Evolutionary conservation across 2,329 filamentous ascomycete species (phyloP), one percentile per base, ranked within the genome.

Genomic region (Stachybotrys elegans): DNA sequence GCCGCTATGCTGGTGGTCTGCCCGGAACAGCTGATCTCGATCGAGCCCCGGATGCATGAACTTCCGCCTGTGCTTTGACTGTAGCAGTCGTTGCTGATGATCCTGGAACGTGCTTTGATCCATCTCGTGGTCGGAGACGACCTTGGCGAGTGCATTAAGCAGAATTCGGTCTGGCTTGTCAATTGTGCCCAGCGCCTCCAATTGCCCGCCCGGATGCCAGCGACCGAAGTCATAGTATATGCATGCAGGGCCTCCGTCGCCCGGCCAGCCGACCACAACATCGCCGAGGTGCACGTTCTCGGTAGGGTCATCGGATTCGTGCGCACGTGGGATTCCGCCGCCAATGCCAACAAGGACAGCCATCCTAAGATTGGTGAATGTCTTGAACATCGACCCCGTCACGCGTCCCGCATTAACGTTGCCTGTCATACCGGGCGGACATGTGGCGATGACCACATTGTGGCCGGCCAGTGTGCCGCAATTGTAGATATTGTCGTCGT

Each of bases 401-500:
- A 39, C 22, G 6, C 19, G 36, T 9, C 36, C 36, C 14, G 36
- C 36, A 23, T 39, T 39, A 21, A 39, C 20, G 20, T 39, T 39
- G 14, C 36, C 36, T 13, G 36, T 39, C 14, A 39, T 9, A 20
- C 36, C 36, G 8, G 36, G 36, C 17, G 36, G 36, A n/a, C 36
- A 39, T 20, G 36, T 39, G 4, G 22, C 36, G 20, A 39, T 39
- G 20, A 39, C 36, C 4, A 39, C 36, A 23, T 39, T 39, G 22
- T 39, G 36, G 20, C 36, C 36, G 11, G 21, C 36, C 22, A 39
- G 17, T 12, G 36, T 22, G 36, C 36, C 36, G 36, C 22, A 39
- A 13, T 9, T 39, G 20, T 39, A 39, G 21, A 39, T 39, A 21
- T 39, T 39, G 36, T 39, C 36, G 17, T 39, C 36, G 36, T 39